A percentile compares a stretch with the other conserved stretches of the same genome.
phyloP scores from a whole-genome alignment of 441 rosid species.

The Eruca vesicaria region DNA sequence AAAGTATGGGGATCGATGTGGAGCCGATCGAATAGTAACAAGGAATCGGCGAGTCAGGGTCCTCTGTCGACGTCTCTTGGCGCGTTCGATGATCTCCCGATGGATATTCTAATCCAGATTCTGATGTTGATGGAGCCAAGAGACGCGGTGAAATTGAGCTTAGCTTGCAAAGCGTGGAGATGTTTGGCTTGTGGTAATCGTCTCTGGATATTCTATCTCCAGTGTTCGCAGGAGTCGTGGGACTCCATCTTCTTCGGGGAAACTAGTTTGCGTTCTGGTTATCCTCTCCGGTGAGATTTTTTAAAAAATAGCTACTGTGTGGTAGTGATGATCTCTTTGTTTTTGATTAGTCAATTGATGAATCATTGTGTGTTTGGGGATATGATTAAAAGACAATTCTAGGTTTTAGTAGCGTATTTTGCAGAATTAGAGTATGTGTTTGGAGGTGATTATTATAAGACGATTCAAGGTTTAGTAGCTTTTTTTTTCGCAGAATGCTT shows the following conservation, averaged over 20 bases:
- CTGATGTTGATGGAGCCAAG: conserved; percentile 55
- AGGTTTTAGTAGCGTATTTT: not conserved
- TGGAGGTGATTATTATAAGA: not conserved
- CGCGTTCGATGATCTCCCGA: conserved; percentile 56
- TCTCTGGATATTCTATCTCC: conserved; percentile 71
- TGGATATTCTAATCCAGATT: conserved; percentile 63
- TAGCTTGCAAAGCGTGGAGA: conserved; percentile 50
- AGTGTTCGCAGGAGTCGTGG: conserved; percentile 42
- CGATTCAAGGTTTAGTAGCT: not conserved
- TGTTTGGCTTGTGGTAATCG: conserved; percentile 52
- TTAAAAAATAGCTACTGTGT: not conserved
- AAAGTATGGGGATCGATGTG: conserved; percentile 56
- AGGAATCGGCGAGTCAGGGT: conserved; percentile 15
- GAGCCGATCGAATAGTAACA: conserved; percentile 33
- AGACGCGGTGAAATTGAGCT: conserved; percentile 52
- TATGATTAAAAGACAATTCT: not conserved
- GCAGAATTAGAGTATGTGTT: not conserved
- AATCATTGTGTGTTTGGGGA: not conserved
- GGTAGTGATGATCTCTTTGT: not conserved
- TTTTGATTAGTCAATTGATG: not conserved
- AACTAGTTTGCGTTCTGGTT: conserved; percentile 53
- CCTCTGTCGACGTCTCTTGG: conserved; percentile 41
- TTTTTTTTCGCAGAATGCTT: conserved; percentile 43
- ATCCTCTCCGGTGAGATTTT: conserved; percentile 69
- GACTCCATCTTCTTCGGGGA: conserved; percentile 73